Conservation (phyloP, 352 stramenopile species). For the Phytopythium sindhum region DNA sequence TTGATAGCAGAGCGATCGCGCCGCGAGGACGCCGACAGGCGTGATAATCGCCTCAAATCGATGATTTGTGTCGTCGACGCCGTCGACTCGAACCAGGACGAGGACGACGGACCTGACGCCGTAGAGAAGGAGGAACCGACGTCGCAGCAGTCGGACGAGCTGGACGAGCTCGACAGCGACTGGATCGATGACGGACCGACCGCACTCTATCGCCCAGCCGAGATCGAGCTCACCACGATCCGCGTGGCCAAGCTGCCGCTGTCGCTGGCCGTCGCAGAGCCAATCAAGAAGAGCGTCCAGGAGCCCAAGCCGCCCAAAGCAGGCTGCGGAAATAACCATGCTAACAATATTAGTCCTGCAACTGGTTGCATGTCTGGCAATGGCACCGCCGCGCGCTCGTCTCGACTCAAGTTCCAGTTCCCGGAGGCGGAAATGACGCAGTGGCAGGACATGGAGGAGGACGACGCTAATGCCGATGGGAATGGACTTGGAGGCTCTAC, state of each 20-base stretch:
- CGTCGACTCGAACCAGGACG: slow-evolving; percentile 45
- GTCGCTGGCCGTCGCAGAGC: slow-evolving; percentile 25
- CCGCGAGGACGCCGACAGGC: neutral
- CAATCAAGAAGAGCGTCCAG: slow-evolving; percentile 33
- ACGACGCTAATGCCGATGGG: neutral
- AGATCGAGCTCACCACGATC: slow-evolving; percentile 1
- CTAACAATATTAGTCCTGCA: neutral
- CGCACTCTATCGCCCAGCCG: neutral
- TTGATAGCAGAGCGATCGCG: no score
- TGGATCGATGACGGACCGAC: neutral
- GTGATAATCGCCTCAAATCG: neutral
- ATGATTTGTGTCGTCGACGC: neutral
- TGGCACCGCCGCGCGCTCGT: slow-evolving; percentile 6
- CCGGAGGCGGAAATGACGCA: slow-evolving; percentile 38
- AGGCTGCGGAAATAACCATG: neutral
- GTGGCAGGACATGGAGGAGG: slow-evolving; percentile 15
- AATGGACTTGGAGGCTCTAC: neutral
- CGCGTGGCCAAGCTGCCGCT: slow-evolving; percentile 12
- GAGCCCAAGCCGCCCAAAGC: slow-evolving; percentile 42
- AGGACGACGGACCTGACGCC: slow-evolving; percentile 14
- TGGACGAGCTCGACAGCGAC: neutral
- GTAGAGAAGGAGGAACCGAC: neutral
- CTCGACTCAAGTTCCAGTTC: slow-evolving; percentile 61
- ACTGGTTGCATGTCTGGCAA: slow-evolving; percentile 2
- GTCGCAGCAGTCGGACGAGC: neutral